phyloP scores from a whole-genome alignment of 108 stramenopile genomes.

The Nitzschia sp. region DNA sequence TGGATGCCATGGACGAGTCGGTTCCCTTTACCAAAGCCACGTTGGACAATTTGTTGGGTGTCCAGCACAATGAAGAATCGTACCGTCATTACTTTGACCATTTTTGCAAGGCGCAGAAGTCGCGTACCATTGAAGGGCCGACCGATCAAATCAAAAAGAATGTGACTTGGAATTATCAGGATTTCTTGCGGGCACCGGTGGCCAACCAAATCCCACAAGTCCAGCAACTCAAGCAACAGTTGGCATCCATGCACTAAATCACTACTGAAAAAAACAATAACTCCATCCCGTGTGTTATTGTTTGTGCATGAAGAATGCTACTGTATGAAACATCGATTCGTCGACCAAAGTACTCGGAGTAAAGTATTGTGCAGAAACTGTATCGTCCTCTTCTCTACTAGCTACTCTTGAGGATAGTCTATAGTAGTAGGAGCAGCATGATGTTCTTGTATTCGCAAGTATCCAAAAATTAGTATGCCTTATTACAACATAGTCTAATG shows the following conservation, averaged over 20 bases:
- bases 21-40: constrained; percentile 57
- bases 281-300: too few species aligned
- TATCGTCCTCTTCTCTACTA: too few species aligned
- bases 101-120: constrained; percentile 37
- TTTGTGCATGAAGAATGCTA: too few species aligned
- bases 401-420: too few species aligned
- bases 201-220: constrained; percentile 40
- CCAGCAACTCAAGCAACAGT: constrained; percentile 25
- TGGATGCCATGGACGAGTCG: constrained; percentile 65
- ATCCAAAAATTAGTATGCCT: too few species aligned
- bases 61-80: constrained; percentile 30
- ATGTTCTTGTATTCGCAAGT: too few species aligned
- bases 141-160: constrained; percentile 40
- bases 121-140: constrained; percentile 13
- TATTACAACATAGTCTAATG: too few species aligned
- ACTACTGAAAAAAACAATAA: too few species aligned
- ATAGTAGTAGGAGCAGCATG: too few species aligned
- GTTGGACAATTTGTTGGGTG: constrained; percentile 53
- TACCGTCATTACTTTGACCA: constrained; percentile 51
- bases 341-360: too few species aligned
- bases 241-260: constrained; percentile 14
- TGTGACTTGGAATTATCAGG: constrained; percentile 31
- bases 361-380: too few species aligned
- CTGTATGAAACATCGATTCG: too few species aligned
- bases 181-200: constrained; percentile 34